Conservation (phyloP, 2,329 filamentous ascomycete genomes). For the Teratosphaeria viscida region DNA sequence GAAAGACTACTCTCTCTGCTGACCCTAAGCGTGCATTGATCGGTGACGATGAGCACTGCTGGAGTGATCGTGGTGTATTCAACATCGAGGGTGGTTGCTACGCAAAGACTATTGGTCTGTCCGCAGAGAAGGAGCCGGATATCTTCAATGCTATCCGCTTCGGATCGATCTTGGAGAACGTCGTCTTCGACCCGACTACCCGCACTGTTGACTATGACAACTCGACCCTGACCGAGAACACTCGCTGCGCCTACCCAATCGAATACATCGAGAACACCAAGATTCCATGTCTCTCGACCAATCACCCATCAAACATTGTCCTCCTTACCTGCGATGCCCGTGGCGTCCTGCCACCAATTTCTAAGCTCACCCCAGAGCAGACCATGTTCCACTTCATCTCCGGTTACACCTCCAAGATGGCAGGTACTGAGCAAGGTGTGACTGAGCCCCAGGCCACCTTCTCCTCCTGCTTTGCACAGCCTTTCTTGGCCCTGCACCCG, state of each 20-base stretch:
- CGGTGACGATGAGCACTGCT: slow-evolving; percentile 99
- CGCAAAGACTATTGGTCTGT: slow-evolving; percentile 95
- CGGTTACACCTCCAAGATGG: slow-evolving; percentile 99
- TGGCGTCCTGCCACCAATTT: slow-evolving; percentile 94
- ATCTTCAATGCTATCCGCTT: slow-evolving; percentile 94
- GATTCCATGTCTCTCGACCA: slow-evolving; percentile 82
- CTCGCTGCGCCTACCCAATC: slow-evolving; percentile 94
- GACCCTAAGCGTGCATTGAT: slow-evolving; percentile 95
- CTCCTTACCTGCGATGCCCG: slow-evolving; percentile 96
- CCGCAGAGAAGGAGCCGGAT: slow-evolving; percentile 97
- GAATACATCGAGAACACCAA: slow-evolving; percentile 99
- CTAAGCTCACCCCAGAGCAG: slow-evolving; percentile 86
- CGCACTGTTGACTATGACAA: slow-evolving; percentile 95
- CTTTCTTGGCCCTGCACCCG: slow-evolving; percentile 95
- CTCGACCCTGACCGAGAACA: slow-evolving; percentile 92
- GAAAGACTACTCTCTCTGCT: slow-evolving; percentile 96
- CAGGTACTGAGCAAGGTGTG: slow-evolving; percentile 92
- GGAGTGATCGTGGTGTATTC: slow-evolving; percentile 93
- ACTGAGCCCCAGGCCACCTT: slow-evolving; percentile 97
- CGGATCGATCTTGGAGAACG: slow-evolving; percentile 95
- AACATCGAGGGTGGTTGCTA: slow-evolving; percentile 99
- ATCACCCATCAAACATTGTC: slow-evolving; percentile 94
- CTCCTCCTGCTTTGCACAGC: slow-evolving; percentile 98
- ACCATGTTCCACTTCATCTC: slow-evolving; percentile 99
- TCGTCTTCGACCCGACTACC: slow-evolving; percentile 87